Evolutionary conservation across 257 asterid species (phyloP).

Genomic region (Asclepias syriaca): DNA sequence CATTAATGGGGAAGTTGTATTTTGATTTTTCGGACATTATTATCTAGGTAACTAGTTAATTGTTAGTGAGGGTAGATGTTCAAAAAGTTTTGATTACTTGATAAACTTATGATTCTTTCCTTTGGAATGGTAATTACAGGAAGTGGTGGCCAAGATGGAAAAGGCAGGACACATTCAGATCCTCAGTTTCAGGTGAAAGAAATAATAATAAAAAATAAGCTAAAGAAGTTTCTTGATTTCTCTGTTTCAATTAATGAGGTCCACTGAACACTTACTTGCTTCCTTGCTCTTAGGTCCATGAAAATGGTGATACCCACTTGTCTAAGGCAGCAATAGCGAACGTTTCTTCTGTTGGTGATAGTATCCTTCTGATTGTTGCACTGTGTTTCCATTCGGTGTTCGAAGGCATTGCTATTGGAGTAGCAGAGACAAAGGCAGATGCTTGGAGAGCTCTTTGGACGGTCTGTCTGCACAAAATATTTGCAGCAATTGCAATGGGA

Average conservation of each 20-base stretch:
- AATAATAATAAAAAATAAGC: neutral
- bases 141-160: conserved; percentile 22
- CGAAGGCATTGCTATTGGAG: conserved; percentile 95
- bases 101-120: too few relatives aligned
- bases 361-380: conserved; percentile 57
- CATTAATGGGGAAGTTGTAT: too few relatives aligned
- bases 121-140: conserved; percentile 17
- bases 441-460: conserved; percentile 96
- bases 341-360: conserved; percentile 66
- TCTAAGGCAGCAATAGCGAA: conserved; percentile 33
- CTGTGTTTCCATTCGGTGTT: conserved; percentile 84
- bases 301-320: conserved; percentile 23
- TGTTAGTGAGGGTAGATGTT: too few relatives aligned
- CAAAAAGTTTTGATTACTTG: too few relatives aligned
- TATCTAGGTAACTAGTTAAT: too few relatives aligned
- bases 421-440: conserved; percentile 66
- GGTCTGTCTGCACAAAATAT: conserved; percentile 73
- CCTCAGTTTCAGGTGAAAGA: conserved; percentile 39
- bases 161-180: conserved; percentile 22
- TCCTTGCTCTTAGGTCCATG: conserved; percentile 13
- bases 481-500: conserved; percentile 95
- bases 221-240: too few relatives aligned
- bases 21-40: too few relatives aligned
- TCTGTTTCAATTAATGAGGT: neutral
- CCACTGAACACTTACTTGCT: neutral